These are phyloP conservation scores for Calocera cornea DNA, from an alignment of 768 basidiomycete genomes.

Conservation along the genomic window DNA sequence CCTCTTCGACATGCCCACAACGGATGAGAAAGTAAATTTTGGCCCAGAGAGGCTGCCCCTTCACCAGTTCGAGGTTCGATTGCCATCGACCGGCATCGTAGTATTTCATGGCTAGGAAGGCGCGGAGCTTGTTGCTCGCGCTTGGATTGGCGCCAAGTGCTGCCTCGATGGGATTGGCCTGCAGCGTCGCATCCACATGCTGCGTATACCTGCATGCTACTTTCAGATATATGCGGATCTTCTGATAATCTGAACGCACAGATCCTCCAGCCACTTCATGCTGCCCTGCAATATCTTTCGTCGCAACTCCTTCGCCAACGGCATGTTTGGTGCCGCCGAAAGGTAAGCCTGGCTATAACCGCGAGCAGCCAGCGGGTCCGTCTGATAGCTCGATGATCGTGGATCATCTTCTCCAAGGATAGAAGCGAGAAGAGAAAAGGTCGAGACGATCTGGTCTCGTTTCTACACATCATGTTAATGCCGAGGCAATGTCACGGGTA, in stretches of 20 bases:
- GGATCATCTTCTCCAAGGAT: neutral
- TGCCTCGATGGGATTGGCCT: slow-evolving; percentile 70
- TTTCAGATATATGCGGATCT: too few relatives aligned
- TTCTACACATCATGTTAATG: neutral
- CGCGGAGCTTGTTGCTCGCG: slow-evolving; percentile 75
- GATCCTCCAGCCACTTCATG: slow-evolving; percentile 70
- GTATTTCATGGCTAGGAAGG: slow-evolving; percentile 69
- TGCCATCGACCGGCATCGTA: slow-evolving; percentile 75
- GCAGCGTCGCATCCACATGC: slow-evolving; percentile 67
- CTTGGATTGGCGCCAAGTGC: slow-evolving; percentile 84
- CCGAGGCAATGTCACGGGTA: neutral
- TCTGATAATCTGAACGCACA: too few relatives aligned
- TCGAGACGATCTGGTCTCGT: slow-evolving; percentile 2
- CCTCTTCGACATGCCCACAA: slow-evolving; percentile 69
- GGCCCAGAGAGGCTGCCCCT: slow-evolving; percentile 85
- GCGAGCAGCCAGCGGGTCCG: neutral
- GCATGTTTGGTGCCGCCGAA: slow-evolving; percentile 24
- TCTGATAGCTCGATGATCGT: neutral
- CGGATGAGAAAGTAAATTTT: slow-evolving; percentile 85
- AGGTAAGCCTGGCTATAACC: neutral
- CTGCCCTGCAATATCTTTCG: slow-evolving; percentile 66
- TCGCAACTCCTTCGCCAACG: slow-evolving; percentile 51
- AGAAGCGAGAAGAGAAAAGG: neutral
- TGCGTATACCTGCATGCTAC: slow-evolving; percentile 1
- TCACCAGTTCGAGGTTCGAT: slow-evolving; percentile 44